A percentile compares a stretch with the other conserved stretches of the same genome.
Conservation (phyloP, 1,284 basidiomycete species). For the Puccinia coronata region DNA sequence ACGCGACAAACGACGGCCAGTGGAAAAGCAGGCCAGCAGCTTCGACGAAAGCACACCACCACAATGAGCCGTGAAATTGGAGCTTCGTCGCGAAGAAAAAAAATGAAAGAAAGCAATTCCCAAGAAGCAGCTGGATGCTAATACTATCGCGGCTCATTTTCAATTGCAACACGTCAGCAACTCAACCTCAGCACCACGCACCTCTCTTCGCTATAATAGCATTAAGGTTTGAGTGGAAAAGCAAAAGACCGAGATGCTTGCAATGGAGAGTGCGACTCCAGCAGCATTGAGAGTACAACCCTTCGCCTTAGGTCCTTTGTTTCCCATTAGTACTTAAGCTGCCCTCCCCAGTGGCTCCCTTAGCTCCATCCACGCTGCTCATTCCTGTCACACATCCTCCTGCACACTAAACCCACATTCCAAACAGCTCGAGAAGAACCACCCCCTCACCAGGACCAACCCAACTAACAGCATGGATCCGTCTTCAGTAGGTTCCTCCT, state of each 20-base stretch:
- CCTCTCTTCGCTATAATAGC: neutral
- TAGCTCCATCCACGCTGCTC: neutral
- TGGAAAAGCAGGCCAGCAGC: neutral
- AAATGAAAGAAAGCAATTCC: neutral
- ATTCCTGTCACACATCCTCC: neutral
- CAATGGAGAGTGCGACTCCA: neutral
- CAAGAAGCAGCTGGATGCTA: neutral
- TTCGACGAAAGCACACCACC: no score
- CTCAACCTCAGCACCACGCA: constrained; percentile 2
- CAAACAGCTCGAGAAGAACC: neutral
- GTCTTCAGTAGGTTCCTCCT: neutral
- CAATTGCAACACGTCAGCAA: neutral
- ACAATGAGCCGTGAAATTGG: no score
- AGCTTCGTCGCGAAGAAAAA: neutral
- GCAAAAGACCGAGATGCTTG: neutral
- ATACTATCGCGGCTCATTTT: neutral
- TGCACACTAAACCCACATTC: neutral
- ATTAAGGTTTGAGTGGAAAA: neutral
- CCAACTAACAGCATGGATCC: neutral
- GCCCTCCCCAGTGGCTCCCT: neutral
- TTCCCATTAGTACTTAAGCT: neutral
- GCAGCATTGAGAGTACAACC: neutral
- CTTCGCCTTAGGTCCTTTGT: neutral
- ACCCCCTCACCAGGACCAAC: neutral
- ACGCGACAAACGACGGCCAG: no score